Evolutionary conservation across 441 rosid species (phyloP).

Genomic region (Gossypium schwendimanii): DNA sequence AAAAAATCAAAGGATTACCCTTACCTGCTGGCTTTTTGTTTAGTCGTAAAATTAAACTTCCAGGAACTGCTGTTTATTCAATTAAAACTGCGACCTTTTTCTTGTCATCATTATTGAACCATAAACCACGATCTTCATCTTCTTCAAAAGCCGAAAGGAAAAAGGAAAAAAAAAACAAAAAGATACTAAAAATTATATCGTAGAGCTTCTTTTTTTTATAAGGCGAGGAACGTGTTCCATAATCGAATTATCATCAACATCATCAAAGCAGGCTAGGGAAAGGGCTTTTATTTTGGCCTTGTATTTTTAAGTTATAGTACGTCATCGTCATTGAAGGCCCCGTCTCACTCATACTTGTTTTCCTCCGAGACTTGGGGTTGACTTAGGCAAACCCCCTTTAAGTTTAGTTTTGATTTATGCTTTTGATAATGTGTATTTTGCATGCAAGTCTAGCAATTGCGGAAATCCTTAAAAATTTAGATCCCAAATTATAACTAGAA

Average conservation of each 20-base stretch:
- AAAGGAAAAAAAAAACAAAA: not conserved
- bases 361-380: not conserved
- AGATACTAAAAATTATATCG: not conserved
- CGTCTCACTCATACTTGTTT: not conserved
- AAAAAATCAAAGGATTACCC: constrained; percentile 10
- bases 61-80: not conserved
- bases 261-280: not conserved
- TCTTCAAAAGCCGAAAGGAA: not conserved
- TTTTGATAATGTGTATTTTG: not conserved
- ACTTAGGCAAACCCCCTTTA: not conserved
- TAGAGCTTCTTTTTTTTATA: constrained; percentile 4
- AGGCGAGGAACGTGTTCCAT: not conserved
- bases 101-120: not conserved
- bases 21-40: not conserved
- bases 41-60: not conserved
- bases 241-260: not conserved
- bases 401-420: not conserved
- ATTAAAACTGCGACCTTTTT: not conserved
- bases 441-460: not conserved
- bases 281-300: not conserved
- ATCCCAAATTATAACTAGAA: not conserved
- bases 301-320: not conserved
- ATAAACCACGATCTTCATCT: not conserved
- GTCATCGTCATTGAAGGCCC: not conserved
- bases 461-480: not conserved